A percentile compares a stretch with the other conserved stretches of the same genome.
These are phyloP conservation scores for Wickerhamiella shivajii DNA, from an alignment of 805 yeast species.

Conservation along the genomic window DNA sequence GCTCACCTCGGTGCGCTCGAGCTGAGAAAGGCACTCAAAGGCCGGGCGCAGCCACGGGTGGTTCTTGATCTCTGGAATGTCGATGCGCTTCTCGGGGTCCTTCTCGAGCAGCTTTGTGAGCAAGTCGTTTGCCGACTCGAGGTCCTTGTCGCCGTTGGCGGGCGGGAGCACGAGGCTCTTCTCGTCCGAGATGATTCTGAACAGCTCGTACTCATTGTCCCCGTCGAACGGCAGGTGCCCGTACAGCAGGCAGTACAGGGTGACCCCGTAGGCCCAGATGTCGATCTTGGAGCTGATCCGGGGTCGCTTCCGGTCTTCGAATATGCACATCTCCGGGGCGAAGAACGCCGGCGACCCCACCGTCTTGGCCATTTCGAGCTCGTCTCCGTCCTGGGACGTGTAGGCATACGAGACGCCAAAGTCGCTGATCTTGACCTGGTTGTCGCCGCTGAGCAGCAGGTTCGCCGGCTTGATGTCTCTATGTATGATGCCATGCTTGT, in stretches of 20 bases:
- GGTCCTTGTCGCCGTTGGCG: conserved; percentile 14
- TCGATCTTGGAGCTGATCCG: conserved; percentile 68
- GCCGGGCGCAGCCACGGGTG: conserved; percentile 51
- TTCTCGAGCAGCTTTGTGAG: conserved; percentile 48
- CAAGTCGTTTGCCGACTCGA: conserved; percentile 35
- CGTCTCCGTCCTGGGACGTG: conserved; percentile 35
- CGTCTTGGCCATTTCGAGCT: conserved; percentile 79
- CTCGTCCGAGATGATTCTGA: conserved; percentile 64
- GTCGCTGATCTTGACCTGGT: conserved; percentile 82
- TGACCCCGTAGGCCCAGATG: conserved; percentile 96
- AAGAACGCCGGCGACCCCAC: conserved; percentile 97
- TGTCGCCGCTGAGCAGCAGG: conserved; percentile 51
- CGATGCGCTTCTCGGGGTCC: conserved; percentile 52
- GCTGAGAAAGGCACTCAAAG: conserved; percentile 18
- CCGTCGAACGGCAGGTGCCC: conserved; percentile 86
- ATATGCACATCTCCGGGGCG: conserved; percentile 84
- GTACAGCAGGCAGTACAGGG: conserved; percentile 72
- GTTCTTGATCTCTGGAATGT: conserved; percentile 53
- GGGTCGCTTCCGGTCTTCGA: conserved; percentile 21
- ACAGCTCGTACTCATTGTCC: conserved; percentile 70
- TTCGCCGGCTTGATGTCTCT: conserved; percentile 76
- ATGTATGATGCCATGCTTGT: conserved; percentile 55
- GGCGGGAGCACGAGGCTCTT: conserved; percentile 45
- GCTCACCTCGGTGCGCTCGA: conserved; percentile 29
- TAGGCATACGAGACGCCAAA: conserved; percentile 85